A percentile compares a stretch with the other conserved stretches of the same genome.
Conservation (phyloP, 768 basidiomycete species). For the Macrolepiota dolichaula region DNA sequence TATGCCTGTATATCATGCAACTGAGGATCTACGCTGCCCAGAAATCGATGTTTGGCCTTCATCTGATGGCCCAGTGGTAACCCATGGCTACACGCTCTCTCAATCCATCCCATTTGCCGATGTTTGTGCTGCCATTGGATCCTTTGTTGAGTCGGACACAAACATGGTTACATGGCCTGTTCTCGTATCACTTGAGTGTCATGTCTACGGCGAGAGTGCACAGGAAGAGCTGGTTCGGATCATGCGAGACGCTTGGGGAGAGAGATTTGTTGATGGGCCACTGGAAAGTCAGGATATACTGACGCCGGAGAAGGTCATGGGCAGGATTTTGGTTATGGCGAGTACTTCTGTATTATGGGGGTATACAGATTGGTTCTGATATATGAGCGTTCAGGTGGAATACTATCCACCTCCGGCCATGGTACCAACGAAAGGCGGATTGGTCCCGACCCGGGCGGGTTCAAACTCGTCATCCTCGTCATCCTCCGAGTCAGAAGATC, state of each 20-base stretch:
- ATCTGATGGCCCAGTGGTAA: slow-evolving; percentile 49
- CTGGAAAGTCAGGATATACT: slow-evolving; percentile 33
- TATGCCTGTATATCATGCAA: background rate
- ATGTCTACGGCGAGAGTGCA: slow-evolving; percentile 41
- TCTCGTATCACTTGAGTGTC: slow-evolving; percentile 60
- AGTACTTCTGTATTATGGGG: slow-evolving; percentile 7
- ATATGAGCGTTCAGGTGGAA: slow-evolving; percentile 40
- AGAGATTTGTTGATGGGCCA: slow-evolving; percentile 41
- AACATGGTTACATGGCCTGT: slow-evolving; percentile 57
- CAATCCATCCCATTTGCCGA: slow-evolving; percentile 46
- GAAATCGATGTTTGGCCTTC: slow-evolving; percentile 71
- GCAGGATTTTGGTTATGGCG: slow-evolving; percentile 60
- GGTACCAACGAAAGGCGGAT: slow-evolving; percentile 20
- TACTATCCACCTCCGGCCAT: slow-evolving; percentile 39
- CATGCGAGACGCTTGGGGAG: slow-evolving; percentile 49
- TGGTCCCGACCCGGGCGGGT: slow-evolving; percentile 14
- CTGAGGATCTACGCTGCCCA: slow-evolving; percentile 7
- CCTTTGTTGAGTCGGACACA: slow-evolving; percentile 31
- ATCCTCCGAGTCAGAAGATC: slow-evolving; percentile 6
- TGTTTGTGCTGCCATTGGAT: slow-evolving; percentile 51
- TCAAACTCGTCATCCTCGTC: slow-evolving; percentile 16
- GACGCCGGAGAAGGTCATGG: slow-evolving; percentile 43
- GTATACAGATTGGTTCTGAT: background rate
- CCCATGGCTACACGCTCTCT: slow-evolving; percentile 59
- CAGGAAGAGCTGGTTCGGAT: slow-evolving; percentile 53